Percentiles rank a stretch among this genome's conserved stretches.
These are phyloP conservation scores for Didymella lethalis DNA, from an alignment of 2,329 filamentous ascomycete species.

Conservation along the genomic window DNA sequence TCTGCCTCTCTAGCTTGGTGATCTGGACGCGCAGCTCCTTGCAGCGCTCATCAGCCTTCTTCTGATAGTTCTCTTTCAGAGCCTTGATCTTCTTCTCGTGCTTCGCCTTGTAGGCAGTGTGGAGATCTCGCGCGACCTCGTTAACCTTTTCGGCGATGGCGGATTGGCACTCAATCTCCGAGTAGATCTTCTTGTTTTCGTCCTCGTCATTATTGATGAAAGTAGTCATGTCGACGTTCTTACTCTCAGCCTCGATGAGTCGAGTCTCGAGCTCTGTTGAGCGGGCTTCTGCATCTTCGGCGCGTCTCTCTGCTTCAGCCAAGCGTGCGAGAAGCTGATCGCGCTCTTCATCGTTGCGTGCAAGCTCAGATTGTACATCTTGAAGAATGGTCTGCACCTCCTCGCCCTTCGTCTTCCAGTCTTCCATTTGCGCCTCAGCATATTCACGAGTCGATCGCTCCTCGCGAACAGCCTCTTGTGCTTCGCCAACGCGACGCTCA, in stretches of 20 bases:
- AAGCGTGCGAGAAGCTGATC: slow-evolving; percentile 79
- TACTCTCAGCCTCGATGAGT: slow-evolving; percentile 64
- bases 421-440: slow-evolving; percentile 75
- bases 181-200: slow-evolving; percentile 48
- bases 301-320: slow-evolving; percentile 75
- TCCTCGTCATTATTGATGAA: slow-evolving; percentile 49
- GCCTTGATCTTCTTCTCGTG: slow-evolving; percentile 96
- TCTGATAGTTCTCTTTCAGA: slow-evolving; percentile 82
- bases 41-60: slow-evolving; percentile 87
- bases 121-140: slow-evolving; percentile 75
- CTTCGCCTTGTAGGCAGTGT: slow-evolving; percentile 93
- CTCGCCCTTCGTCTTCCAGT: slow-evolving; percentile 83
- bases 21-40: slow-evolving; percentile 77
- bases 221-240: slow-evolving; percentile 76
- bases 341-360: slow-evolving; percentile 78
- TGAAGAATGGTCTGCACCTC: slow-evolving; percentile 86
- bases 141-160: slow-evolving; percentile 94
- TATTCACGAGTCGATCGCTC: slow-evolving; percentile 75
- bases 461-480: slow-evolving; percentile 82
- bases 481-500: slow-evolving; percentile 88
- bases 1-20: slow-evolving; percentile 73
- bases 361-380: slow-evolving; percentile 82
- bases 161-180: slow-evolving; percentile 57
- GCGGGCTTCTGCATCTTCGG: slow-evolving; percentile 77
- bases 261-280: slow-evolving; percentile 71